These are phyloP conservation scores for Paramecium biaurelia DNA, from an alignment of 73 alveolate species.

Conservation along the genomic window DNA sequence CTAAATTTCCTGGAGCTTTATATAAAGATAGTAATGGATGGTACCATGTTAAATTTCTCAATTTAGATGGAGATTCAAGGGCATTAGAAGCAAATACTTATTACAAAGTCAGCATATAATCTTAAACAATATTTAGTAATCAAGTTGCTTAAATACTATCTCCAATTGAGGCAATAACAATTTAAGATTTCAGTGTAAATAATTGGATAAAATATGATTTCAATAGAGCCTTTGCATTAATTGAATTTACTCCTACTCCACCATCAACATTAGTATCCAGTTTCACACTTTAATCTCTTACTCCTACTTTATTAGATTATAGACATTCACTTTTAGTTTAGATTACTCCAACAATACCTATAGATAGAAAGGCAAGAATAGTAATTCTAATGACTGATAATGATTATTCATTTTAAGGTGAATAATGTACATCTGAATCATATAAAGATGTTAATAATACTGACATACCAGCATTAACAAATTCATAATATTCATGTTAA, in stretches of 20 bases:
- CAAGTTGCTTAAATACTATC: not conserved
- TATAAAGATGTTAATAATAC: not conserved
- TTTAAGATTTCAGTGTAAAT: conserved; percentile 10
- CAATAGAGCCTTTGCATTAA: not conserved
- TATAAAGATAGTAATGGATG: conserved; percentile 20
- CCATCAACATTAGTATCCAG: not conserved
- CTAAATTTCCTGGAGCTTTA: not conserved
- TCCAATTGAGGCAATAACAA: conserved; percentile 2
- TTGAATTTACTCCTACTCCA: conserved; percentile 41
- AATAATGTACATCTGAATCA: conserved; percentile 33
- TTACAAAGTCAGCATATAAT: not conserved
- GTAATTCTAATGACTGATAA: not conserved
- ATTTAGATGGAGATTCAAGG: conserved; percentile 12
- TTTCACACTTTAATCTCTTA: not conserved
- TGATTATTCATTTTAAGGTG: conserved; percentile 32
- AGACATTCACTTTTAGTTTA: not conserved
- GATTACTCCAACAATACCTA: not conserved
- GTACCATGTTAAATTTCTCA: conserved; percentile 29
- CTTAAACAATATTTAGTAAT: not conserved
- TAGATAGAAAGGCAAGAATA: not conserved
- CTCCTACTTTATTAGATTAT: conserved; percentile 29
- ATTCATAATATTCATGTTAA: not conserved
- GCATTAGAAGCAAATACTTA: not conserved
- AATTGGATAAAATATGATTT: conserved; percentile 15
- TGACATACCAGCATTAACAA: conserved; percentile 3